Percentiles rank a stretch among this genome's conserved stretches.
Evolutionary conservation across 139 green algal genomes (phyloP).

Genomic region (Astrephomene gubernaculifera): DNA sequence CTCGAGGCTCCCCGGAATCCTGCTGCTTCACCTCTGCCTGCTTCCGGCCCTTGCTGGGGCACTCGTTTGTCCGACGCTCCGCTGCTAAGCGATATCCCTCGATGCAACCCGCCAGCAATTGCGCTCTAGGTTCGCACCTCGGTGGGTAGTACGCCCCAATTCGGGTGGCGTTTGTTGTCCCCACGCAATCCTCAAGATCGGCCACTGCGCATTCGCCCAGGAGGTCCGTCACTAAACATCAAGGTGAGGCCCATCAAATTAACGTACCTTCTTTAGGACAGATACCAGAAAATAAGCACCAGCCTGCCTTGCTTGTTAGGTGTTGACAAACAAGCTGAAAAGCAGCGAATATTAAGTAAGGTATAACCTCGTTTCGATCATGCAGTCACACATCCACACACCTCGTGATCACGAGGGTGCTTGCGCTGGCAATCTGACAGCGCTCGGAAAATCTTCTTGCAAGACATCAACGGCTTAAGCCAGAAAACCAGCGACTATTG

Average conservation of each 20-base stretch:
- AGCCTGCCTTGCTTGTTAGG: slow-evolving; percentile 53
- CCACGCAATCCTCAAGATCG: slow-evolving; percentile 66
- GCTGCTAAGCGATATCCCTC: slow-evolving; percentile 24
- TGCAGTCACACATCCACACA: slow-evolving; percentile 39
- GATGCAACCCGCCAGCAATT: slow-evolving; percentile 60
- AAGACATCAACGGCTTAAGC: slow-evolving; percentile 54
- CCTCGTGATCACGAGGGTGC: slow-evolving; percentile 47
- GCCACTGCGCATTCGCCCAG: slow-evolving; percentile 52
- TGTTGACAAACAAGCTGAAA: slow-evolving; percentile 56
- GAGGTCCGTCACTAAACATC: too few species aligned
- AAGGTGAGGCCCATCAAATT: too few species aligned
- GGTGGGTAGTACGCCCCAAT: slow-evolving; percentile 13
- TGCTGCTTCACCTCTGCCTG: not conserved
- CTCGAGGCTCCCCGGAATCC: too few species aligned
- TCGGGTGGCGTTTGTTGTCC: slow-evolving; percentile 47
- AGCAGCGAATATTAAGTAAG: not conserved
- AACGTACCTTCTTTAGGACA: slow-evolving; percentile 59
- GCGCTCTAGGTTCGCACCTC: slow-evolving; percentile 44
- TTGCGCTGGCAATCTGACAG: slow-evolving; percentile 61
- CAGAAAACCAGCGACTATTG: too few species aligned
- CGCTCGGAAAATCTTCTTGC: slow-evolving; percentile 35
- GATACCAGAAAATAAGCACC: slow-evolving; percentile 61
- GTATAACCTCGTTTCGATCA: too few species aligned
- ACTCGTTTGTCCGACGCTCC: slow-evolving; percentile 34
- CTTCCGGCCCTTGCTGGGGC: slow-evolving; percentile 36